Conservation (phyloP, 768 basidiomycete genomes). For the Kwoniella sp. region DNA sequence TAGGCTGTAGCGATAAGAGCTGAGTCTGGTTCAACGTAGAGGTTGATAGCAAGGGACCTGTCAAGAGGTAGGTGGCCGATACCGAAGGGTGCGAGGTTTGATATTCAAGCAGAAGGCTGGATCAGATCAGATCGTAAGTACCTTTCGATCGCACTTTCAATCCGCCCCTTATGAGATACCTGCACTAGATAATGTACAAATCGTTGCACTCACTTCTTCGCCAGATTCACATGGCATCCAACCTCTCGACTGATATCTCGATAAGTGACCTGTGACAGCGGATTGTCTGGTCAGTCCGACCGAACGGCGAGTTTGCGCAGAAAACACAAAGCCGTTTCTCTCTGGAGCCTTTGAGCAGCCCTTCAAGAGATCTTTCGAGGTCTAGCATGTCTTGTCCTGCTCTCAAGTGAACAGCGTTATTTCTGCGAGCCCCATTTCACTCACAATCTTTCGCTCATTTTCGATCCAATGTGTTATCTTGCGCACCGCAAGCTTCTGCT, state of each 20-base stretch:
- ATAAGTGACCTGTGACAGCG: constrained; percentile 39
- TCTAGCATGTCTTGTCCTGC: too few relatives aligned
- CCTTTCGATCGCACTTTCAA: too few relatives aligned
- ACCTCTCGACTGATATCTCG: constrained; percentile 46
- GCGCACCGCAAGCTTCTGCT: constrained; percentile 26
- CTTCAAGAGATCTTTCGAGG: too few relatives aligned
- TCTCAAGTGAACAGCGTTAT: too few relatives aligned
- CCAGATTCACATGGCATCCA: constrained; percentile 45
- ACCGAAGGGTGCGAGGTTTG: constrained; percentile 23
- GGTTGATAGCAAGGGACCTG: constrained; percentile 31
- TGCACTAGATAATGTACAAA: too few relatives aligned
- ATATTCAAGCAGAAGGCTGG: constrained; percentile 24
- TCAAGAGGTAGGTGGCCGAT: constrained; percentile 43
- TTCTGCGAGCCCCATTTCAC: constrained; percentile 6
- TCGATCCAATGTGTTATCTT: constrained; percentile 45
- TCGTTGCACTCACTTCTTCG: constrained; percentile 53
- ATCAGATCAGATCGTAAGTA: not conserved
- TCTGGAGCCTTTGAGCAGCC: not conserved
- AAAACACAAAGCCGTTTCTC: not conserved
- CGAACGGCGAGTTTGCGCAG: not conserved
- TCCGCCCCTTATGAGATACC: too few relatives aligned
- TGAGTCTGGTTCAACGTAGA: constrained; percentile 30
- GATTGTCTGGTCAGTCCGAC: not conserved
- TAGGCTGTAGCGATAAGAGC: constrained; percentile 11
- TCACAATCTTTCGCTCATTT: constrained; percentile 40